A percentile compares a stretch with the other conserved stretches of the same genome.
Evolutionary conservation across 306 rosid species (phyloP).

Genomic region (Myrica gale): DNA sequence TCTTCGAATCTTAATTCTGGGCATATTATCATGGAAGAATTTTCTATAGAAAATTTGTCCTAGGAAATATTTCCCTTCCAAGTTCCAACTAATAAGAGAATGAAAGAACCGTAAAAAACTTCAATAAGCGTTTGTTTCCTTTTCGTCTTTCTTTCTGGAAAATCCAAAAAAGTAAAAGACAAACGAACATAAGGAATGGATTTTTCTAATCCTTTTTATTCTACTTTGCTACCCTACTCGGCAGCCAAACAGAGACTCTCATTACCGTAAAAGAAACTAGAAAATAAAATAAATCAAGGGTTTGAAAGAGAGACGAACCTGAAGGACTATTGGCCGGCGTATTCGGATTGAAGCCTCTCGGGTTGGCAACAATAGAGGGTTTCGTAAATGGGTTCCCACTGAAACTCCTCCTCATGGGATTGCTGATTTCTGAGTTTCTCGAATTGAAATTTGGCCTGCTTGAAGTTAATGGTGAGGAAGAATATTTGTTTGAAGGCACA

Average conservation of each 20-base stretch:
- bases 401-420: conserved; percentile 69
- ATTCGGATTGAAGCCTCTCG: conserved; percentile 47
- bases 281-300: background rate
- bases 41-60: background rate
- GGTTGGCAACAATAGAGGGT: conserved; percentile 47
- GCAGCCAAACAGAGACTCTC: conserved; percentile 29
- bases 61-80: background rate
- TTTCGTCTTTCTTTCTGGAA: background rate
- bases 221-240: conserved; percentile 18
- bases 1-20: background rate
- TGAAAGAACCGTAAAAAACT: background rate
- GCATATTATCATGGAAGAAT: background rate
- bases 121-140: background rate
- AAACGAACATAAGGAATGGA: background rate
- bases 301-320: conserved; percentile 34
- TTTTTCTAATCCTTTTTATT: background rate
- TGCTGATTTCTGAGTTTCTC: conserved; percentile 58
- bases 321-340: conserved; percentile 71
- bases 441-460: conserved; percentile 42
- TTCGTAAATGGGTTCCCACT: conserved; percentile 63
- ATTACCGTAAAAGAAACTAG: background rate
- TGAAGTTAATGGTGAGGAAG: conserved; percentile 35
- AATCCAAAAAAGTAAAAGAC: background rate
- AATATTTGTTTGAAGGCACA: conserved; percentile 50
- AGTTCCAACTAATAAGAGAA: background rate